Conservation (phyloP, 192 early-diverging fungal species). For the Linnemannia hyalina region DNA sequence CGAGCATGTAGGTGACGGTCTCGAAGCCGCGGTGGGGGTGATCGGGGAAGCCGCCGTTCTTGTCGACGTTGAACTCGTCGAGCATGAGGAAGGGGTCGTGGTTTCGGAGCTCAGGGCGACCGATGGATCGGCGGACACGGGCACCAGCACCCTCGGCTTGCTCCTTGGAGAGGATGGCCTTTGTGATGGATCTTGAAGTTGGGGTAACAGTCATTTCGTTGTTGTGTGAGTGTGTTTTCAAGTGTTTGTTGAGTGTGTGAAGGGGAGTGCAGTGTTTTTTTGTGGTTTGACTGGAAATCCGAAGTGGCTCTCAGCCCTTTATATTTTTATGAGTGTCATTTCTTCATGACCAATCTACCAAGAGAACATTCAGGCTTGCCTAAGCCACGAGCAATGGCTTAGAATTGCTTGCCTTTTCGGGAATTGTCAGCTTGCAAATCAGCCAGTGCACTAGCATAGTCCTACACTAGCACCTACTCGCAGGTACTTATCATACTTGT, state of each 20-base stretch:
- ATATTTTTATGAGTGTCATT: neutral
- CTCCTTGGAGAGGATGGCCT: slow-evolving; percentile 28
- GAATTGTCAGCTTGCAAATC: neutral
- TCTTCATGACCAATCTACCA: no score
- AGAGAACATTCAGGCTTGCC: neutral
- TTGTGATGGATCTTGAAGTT: slow-evolving; percentile 25
- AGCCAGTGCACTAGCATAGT: neutral
- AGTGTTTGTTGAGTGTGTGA: neutral
- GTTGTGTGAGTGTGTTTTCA: neutral
- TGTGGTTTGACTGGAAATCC: neutral
- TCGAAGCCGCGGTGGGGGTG: slow-evolving; percentile 77
- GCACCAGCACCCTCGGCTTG: slow-evolving; percentile 87
- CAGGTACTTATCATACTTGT: no score
- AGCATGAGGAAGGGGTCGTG: slow-evolving; percentile 59
- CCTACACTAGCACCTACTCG: no score
- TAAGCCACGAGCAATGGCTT: neutral
- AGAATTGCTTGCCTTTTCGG: slow-evolving; percentile 8
- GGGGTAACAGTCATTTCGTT: slow-evolving; percentile 5
- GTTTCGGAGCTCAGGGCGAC: slow-evolving; percentile 59
- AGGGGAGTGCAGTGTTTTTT: neutral
- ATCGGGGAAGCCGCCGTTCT: slow-evolving; percentile 57
- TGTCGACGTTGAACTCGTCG: slow-evolving; percentile 46
- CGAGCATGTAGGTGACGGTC: slow-evolving; percentile 73
- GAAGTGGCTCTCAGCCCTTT: neutral
- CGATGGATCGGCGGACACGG: slow-evolving; percentile 83